These are phyloP conservation scores for Zygoascus tannicola DNA, from an alignment of 805 yeast genomes.

Conservation along the genomic window DNA sequence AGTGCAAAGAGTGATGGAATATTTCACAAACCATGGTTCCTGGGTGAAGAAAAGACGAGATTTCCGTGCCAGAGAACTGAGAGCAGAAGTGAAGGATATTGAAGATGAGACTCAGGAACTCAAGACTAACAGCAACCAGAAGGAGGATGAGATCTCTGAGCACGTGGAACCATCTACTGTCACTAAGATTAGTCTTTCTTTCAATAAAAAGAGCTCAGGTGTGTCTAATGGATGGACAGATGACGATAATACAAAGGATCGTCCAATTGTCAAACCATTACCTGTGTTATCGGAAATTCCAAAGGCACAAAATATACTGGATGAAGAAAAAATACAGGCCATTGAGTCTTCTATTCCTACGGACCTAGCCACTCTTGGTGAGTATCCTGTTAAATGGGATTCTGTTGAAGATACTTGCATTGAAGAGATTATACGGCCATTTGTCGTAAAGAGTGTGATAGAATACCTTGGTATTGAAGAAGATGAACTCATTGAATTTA, in stretches of 20 bases:
- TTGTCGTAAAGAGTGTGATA: conserved; percentile 17
- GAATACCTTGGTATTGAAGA: conserved; percentile 28
- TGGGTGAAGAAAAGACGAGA: conserved; percentile 20
- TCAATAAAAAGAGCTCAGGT: conserved; percentile 1
- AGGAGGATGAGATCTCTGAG: neutral
- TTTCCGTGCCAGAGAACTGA: conserved; percentile 16
- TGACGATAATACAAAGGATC: conserved; percentile 5
- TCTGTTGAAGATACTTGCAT: conserved; percentile 14
- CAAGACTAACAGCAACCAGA: neutral
- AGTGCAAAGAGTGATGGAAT: conserved; percentile 11
- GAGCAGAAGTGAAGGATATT: conserved; percentile 18
- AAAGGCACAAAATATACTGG: neutral
- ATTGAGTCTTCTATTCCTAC: conserved; percentile 14
- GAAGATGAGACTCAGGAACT: conserved; percentile 10
- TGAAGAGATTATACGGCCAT: conserved; percentile 17
- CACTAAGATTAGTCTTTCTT: conserved; percentile 11
- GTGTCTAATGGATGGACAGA: neutral
- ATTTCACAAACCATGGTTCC: conserved; percentile 19
- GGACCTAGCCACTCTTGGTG: conserved; percentile 14
- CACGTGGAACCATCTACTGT: conserved; percentile 1
- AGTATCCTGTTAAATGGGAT: conserved; percentile 21
- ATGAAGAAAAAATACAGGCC: neutral
- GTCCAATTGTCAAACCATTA: neutral
- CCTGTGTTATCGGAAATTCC: neutral
- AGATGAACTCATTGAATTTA: conserved; percentile 26